phyloP scores from a whole-genome alignment of 1,139 yeast species.

The Yamadazyma aaseri region DNA sequence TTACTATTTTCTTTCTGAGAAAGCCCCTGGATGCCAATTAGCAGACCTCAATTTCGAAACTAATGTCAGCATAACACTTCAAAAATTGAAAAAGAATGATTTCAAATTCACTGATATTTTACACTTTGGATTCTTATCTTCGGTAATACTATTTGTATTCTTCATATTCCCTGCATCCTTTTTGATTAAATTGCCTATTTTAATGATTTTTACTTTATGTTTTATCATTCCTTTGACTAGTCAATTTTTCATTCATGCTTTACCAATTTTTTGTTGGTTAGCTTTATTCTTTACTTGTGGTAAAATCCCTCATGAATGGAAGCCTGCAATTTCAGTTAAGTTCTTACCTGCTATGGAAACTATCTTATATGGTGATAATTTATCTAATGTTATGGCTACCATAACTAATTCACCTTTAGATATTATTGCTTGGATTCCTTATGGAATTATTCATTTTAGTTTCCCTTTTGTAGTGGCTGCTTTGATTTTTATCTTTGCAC shows the following conservation, averaged over 20 bases:
- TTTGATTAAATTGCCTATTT: slow-evolving; percentile 43
- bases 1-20: slow-evolving; percentile 57
- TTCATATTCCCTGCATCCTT: slow-evolving; percentile 53
- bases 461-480: slow-evolving; percentile 88
- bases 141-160: slow-evolving; percentile 51
- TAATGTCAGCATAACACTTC: slow-evolving; percentile 49
- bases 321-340: slow-evolving; percentile 89
- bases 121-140: slow-evolving; percentile 52
- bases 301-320: slow-evolving; percentile 71
- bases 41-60: slow-evolving; percentile 62
- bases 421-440: slow-evolving; percentile 92
- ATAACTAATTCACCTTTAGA: slow-evolving; percentile 68
- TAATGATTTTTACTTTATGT: slow-evolving; percentile 33
- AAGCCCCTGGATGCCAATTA: slow-evolving; percentile 51
- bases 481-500: slow-evolving; percentile 80
- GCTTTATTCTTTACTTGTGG: slow-evolving; percentile 79
- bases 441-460: slow-evolving; percentile 86
- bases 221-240: slow-evolving; percentile 72
- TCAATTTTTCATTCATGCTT: slow-evolving; percentile 82
- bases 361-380: slow-evolving; percentile 88
- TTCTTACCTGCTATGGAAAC: slow-evolving; percentile 94
- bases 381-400: slow-evolving; percentile 83
- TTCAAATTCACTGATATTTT: slow-evolving; percentile 46
- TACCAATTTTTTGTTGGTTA: slow-evolving; percentile 89
- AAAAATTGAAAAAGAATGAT: slow-evolving; percentile 48